Evolutionary conservation across 2,329 filamentous ascomycete species (phyloP).

Genomic region (Trichoderma sp.): DNA sequence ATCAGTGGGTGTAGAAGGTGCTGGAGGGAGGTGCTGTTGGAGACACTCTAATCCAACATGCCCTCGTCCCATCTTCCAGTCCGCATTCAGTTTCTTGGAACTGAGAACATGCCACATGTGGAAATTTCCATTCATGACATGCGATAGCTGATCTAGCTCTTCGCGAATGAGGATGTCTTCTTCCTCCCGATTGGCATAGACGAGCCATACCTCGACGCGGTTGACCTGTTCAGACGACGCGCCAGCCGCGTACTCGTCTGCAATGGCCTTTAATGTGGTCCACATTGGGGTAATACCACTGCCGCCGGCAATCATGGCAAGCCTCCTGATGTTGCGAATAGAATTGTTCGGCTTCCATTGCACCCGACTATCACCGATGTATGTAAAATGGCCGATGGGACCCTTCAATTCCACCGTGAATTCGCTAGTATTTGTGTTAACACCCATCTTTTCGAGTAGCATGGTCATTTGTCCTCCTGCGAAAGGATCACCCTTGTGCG

Average conservation of each 20-base stretch:
- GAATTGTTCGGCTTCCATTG: neutral
- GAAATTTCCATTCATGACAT: neutral
- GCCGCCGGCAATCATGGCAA: neutral
- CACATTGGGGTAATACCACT: conserved; percentile 88
- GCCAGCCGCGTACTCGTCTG: conserved; percentile 24
- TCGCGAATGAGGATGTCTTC: conserved; percentile 78
- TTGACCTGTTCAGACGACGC: conserved; percentile 44
- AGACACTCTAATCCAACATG: neutral
- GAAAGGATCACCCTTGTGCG: neutral
- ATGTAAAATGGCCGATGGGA: neutral
- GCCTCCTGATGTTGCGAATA: neutral
- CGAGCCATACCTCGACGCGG: conserved; percentile 66
- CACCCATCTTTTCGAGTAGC: neutral
- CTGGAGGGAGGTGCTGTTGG: neutral
- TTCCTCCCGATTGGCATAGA: conserved; percentile 75
- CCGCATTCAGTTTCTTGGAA: neutral
- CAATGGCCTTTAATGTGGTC: conserved; percentile 65
- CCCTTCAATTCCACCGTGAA: neutral
- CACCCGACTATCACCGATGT: neutral
- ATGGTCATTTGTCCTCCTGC: neutral
- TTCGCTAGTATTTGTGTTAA: neutral
- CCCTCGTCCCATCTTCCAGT: neutral
- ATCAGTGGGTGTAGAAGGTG: neutral
- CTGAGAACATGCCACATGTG: conserved; percentile 2
- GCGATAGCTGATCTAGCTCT: neutral